Evolutionary conservation across 1,284 basidiomycete species (phyloP).

Genomic region (Stygiomarasmius scandens): DNA sequence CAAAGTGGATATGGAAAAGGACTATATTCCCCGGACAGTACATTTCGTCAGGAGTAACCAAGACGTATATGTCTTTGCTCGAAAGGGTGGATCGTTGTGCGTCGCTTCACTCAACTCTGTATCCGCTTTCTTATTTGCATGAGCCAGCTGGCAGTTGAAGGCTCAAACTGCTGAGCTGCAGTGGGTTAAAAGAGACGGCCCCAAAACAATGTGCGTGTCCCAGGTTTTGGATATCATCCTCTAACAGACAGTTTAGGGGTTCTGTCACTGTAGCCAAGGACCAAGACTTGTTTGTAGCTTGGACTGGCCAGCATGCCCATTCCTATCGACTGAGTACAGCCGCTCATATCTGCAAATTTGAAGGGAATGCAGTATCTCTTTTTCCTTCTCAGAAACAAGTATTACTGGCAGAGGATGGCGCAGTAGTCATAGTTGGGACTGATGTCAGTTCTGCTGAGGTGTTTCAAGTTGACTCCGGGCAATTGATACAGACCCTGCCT

Average conservation of each 20-base stretch:
- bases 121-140: not conserved
- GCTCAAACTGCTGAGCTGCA: not conserved
- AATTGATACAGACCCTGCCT: no score
- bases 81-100: not conserved
- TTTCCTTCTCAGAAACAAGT: no score
- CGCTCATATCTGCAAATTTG: not conserved
- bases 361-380: not conserved
- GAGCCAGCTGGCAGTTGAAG: not conserved
- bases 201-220: not conserved
- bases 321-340: not conserved
- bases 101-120: not conserved
- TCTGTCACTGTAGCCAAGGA: not conserved
- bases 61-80: not conserved
- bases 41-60: not conserved
- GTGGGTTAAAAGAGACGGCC: not conserved
- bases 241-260: no score
- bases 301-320: not conserved
- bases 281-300: not conserved
- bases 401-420: no score
- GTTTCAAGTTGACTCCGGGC: no score
- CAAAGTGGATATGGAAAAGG: not conserved
- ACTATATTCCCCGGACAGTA: not conserved
- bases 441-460: no score
- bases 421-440: no score
- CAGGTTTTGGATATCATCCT: not conserved